Conservation (phyloP, 371 early-diverging fungal genomes). For the Zopfochytrium polystomum region DNA sequence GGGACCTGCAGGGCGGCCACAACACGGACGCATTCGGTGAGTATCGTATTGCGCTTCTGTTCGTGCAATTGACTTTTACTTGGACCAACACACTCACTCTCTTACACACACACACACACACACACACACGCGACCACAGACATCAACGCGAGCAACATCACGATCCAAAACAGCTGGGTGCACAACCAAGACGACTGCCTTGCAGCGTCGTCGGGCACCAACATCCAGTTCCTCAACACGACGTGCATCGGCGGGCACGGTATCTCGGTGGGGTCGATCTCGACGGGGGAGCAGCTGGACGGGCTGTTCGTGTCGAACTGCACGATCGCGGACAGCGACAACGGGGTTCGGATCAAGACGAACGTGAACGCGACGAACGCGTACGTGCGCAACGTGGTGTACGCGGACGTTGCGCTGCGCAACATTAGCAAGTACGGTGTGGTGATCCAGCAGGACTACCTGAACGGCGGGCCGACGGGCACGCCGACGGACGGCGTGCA, state of each 20-base stretch:
- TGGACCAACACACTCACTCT: too few relatives aligned
- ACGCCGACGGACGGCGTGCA: too few relatives aligned
- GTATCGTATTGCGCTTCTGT: too few relatives aligned
- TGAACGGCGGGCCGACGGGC: too few relatives aligned
- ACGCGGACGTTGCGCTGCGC: conserved; percentile 30
- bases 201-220: conserved; percentile 33
- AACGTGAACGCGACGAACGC: conserved; percentile 34
- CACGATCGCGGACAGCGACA: conserved; percentile 28
- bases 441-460: too few relatives aligned
- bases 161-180: conserved; percentile 19
- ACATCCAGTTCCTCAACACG: conserved; percentile 31
- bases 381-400: conserved; percentile 33
- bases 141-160: conserved; percentile 17
- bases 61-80: too few relatives aligned
- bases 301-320: conserved; percentile 20
- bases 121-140: too few relatives aligned
- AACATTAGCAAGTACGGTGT: conserved; percentile 17
- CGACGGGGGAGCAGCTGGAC: conserved; percentile 12
- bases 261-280: conserved; percentile 38
- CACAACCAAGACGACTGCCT: conserved; percentile 42
- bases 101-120: conserved; percentile 30
- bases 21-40: too few relatives aligned
- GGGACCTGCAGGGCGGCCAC: conserved; percentile 29
- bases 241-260: conserved; percentile 39
- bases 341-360: conserved; percentile 40